A percentile compares a stretch with the other conserved stretches of the same genome.
Evolutionary conservation across 31 red algal species (phyloP).

Genomic region (Odonthalia washingtoniensis): DNA sequence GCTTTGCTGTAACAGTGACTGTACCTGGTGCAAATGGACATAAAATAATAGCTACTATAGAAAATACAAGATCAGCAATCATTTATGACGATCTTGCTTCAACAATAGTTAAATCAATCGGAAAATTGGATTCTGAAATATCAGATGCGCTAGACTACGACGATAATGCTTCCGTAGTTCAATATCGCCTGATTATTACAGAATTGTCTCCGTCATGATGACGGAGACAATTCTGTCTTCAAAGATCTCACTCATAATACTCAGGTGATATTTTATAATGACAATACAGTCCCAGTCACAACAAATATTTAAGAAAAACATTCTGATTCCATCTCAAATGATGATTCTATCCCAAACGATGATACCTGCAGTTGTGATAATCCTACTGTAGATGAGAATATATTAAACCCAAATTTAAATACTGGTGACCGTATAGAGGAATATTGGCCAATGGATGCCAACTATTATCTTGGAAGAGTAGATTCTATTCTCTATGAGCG

Average conservation of each 20-base stretch:
- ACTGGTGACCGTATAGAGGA: not conserved
- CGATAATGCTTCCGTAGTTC: not conserved
- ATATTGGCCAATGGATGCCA: not conserved
- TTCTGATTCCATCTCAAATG: not conserved
- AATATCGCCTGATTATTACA: too few relatives aligned
- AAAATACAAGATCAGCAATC: not conserved
- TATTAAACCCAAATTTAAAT: not conserved
- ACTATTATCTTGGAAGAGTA: not conserved
- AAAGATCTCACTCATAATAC: too few relatives aligned
- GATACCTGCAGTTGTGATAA: too few relatives aligned
- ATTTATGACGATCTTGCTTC: conserved; percentile 12
- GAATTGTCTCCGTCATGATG: too few relatives aligned
- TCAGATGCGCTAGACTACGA: not conserved
- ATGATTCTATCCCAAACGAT: too few relatives aligned
- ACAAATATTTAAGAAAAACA: not conserved
- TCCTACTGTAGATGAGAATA: not conserved
- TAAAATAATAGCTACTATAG: not conserved
- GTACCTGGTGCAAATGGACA: not conserved
- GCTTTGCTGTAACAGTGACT: not conserved
- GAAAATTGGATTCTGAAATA: not conserved
- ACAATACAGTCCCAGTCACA: not conserved
- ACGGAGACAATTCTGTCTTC: not conserved
- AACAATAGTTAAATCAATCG: too few relatives aligned
- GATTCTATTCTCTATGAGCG: not conserved
- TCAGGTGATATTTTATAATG: not conserved